Evolutionary conservation across 495 filamentous ascomycete genomes (phyloP), one percentile per base, ranked within the genome.

Genomic region (Cladorrhinum samala): DNA sequence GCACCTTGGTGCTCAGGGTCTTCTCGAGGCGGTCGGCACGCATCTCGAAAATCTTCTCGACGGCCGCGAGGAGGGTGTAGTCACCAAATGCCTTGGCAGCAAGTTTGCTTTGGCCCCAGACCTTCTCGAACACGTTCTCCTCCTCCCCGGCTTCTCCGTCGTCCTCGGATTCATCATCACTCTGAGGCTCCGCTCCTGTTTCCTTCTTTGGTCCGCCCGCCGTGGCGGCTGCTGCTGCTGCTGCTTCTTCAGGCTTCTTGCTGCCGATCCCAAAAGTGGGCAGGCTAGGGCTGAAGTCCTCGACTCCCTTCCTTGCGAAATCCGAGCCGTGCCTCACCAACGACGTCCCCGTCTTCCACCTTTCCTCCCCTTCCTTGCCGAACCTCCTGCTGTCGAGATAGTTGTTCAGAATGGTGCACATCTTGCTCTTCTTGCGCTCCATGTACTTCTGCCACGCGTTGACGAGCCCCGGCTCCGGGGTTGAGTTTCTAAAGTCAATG

Each of bases 401-500:
- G 8, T 47, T 54, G 27, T 55, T 48, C 20, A 72, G 42, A 39
- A 72, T 56, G 24, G 61, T 57, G 53, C 68, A 72, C 57, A 71
- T 62, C 56, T 66, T 63, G 20, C 59, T 43, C 52, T 72, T 72
- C 58, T 70, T 72, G 11, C 66, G 56, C 39, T 64, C 55, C 69
- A 72, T 72, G 51, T 73, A 73, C 30, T 50, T 59, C 46, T 71
- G 56, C 71, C 71, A 73, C n/a, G 56, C 63, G 19, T 55, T 57
- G 9, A 69, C 53, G 13, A 74, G 60, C 1, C 66, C 67, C 13
- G 57, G 59, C 59, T 74, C 69, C 13, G 68, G 66, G 18, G 61
- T 60, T 9, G 64, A 60, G 18, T 62, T 59, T 17, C 43, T 45
- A 50, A 74, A 74, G 57, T 72, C 64, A 46, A 74, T 71, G 42